Percentiles rank a stretch among this genome's conserved stretches.
These are phyloP conservation scores for Cryptosporidium canis DNA, from an alignment of 169 alveolate genomes.

Conservation along the genomic window DNA sequence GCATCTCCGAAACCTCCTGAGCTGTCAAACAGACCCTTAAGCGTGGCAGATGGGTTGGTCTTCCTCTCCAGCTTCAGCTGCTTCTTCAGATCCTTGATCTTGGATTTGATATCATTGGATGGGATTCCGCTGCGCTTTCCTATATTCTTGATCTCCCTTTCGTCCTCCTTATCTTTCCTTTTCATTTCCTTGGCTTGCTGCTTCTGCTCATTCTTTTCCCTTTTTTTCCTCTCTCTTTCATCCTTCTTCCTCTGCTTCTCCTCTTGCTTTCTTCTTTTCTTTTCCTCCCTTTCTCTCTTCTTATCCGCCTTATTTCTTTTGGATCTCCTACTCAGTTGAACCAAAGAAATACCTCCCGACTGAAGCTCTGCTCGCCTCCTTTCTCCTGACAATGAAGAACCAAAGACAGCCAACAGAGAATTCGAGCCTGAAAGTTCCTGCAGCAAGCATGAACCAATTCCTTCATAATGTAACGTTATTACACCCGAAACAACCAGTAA, in stretches of 20 bases:
- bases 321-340: background rate
- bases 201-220: constrained; percentile 30
- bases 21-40: constrained; percentile 8
- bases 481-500: background rate
- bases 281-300: constrained; percentile 21
- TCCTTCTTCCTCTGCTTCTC: background rate
- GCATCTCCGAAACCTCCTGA: constrained; percentile 18
- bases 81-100: constrained; percentile 11
- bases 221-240: background rate
- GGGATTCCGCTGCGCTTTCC: background rate
- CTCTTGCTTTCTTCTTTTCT: constrained; percentile 10
- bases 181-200: background rate
- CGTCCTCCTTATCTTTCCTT: constrained; percentile 11
- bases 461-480: background rate
- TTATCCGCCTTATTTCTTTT: constrained; percentile 19
- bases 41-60: background rate
- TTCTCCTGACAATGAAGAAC: background rate
- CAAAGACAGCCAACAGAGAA: background rate
- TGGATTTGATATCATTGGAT: background rate
- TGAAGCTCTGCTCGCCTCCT: background rate
- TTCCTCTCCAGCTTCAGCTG: background rate
- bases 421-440: background rate
- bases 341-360: background rate
- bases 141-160: constrained; percentile 5
- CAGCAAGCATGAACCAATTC: background rate